Base-by-base conservation (phyloP, 768 basidiomycete species). In the Leccinellum rugosiceps region DNA sequence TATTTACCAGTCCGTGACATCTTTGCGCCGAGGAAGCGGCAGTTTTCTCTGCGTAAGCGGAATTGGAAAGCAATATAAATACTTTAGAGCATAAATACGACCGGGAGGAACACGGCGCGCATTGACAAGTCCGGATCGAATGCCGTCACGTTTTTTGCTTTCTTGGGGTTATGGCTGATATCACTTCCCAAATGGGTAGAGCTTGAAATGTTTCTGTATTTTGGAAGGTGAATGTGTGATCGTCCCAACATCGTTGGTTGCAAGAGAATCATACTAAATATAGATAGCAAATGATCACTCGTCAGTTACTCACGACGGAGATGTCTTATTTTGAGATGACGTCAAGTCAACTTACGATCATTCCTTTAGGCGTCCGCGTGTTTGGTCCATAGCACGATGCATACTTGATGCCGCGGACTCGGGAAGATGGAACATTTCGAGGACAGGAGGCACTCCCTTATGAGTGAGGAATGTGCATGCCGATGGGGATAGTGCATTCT, bases 321-420 rank as follows among this genome's bases (percentile, higher is more conserved):
- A 54, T 25, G 10, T 13, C 49, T 53, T 17, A 34, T 55, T 11
- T 38, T 34, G 47, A 52, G 25, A 49, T 10, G 14, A 46, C 13
- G 17, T 19, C 30, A 31, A 17, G 25, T 44, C 28, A 17, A 50
- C 53, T 50, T 51, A 58, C 23, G 61, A 50, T 41, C 52, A 60
- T 52, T 50, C 26, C 59, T 52, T 55, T 25, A 76, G 50, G 43
- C 80, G 72, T 15, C 65, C 55, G 34, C 64, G 67, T 50, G 75
- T 77, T 68, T 92, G 89, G 58, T 84, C 83, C 13, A 90, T 68
- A 5, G 88, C 90, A 34, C 87, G 81, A 61, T 81, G 76, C 45
- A 91, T 68, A 63, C 86, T 82, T 32, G 75, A 71, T 26, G 73
- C 75, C 28, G 80, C 75, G 25, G 72, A 74, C 30, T 74, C 62